Base-by-base conservation (phyloP, 495 filamentous ascomycete species). In the Umbilicaria muhlenbergii region DNA sequence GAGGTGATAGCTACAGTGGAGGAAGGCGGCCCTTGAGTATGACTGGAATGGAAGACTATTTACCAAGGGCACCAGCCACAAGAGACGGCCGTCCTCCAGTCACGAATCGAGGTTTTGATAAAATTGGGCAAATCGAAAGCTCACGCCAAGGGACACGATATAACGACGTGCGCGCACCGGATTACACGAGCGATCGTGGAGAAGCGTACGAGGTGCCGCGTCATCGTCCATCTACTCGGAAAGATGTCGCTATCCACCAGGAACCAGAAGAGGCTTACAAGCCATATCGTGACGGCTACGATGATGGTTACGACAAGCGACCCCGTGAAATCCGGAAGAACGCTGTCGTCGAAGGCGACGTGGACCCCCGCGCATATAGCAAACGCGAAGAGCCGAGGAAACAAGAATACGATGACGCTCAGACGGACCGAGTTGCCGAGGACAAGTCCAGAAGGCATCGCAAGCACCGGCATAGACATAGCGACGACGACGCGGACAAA, bases 61-160 rank as follows among this genome's bases (percentile, higher is more conserved):
- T 63, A 3, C 73, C 71, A 18, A 60, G 60, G 49, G 15, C 49
- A 34, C 32, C 42, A 11, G 58, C 58, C 48, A 67, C 56, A 54
- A 73, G 57, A 46, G 68, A 68, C 38, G 50, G 51, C 49, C 72
- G 65, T 2, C 55, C 53, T 15, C 55, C 79, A 18, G 75, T 78
- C 3, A 67, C 77, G 11, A 72, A 71, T 3, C 63, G 74, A 59
- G 79, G 75, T 0, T 66, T 82, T 45, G 81, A 82, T 21, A 77
- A 69, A 42, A 53, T 80, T 8, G 64, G 43, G n/a, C 38, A 50
- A 45, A 36, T 44, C 11, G 44, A 38, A 17, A 50, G 47, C 36
- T 40, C 45, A 15, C 52, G 46, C 33, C 44, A 49, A 34, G 38
- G 38, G 19, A 38, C 44, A 17, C 39, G 37, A 28, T 44, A 52